These are phyloP conservation scores for Grammothele lineata DNA, from an alignment of 768 basidiomycete species.

Conservation along the genomic window DNA sequence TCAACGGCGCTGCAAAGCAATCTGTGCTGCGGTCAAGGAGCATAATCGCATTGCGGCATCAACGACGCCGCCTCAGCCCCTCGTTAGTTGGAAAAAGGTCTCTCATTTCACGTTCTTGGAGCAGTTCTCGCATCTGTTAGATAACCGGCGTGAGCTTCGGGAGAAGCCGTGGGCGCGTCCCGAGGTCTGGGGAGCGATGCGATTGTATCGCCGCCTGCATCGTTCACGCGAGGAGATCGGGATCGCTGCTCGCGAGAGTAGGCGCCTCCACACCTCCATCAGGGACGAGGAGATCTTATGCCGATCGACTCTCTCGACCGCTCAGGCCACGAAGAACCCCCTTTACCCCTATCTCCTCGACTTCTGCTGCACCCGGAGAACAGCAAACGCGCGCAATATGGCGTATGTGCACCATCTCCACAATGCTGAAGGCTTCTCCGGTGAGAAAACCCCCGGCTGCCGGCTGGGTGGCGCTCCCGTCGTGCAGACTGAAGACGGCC, in stretches of 20 bases:
- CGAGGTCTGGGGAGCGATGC: constrained; percentile 20
- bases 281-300: constrained; percentile 18
- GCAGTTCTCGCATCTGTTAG: constrained; percentile 26
- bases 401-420: constrained; percentile 4
- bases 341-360: constrained; percentile 1
- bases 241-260: constrained; percentile 21
- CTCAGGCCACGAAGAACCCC: neutral
- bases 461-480: no score
- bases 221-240: constrained; percentile 24
- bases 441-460: neutral
- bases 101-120: constrained; percentile 26
- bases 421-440: constrained; percentile 2
- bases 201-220: constrained; percentile 12
- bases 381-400: constrained; percentile 3
- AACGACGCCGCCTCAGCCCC: neutral
- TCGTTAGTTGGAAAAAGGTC: constrained; percentile 21
- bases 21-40: constrained; percentile 20
- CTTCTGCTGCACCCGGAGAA: constrained; percentile 1
- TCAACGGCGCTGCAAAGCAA: constrained; percentile 19
- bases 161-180: constrained; percentile 25
- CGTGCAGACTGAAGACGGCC: no score
- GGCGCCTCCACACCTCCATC: constrained; percentile 24
- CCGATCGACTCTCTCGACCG: neutral
- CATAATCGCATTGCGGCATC: constrained; percentile 17
- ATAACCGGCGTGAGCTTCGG: constrained; percentile 20